phyloP scores from a whole-genome alignment of 108 stramenopile genomes.

The Cyclotella sp. region DNA sequence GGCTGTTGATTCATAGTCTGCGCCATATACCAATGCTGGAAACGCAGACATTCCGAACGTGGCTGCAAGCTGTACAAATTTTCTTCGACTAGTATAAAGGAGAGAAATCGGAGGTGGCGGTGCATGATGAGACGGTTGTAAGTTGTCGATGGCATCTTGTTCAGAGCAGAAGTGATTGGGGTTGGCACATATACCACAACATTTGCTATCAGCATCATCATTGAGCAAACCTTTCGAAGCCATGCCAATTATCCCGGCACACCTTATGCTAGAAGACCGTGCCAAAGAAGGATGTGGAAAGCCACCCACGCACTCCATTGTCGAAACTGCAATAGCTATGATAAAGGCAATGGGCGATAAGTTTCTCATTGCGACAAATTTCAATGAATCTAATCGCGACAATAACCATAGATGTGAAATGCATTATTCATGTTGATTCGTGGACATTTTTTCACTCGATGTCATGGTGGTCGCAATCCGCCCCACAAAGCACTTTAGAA shows the following conservation, averaged over 20 bases:
- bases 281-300: background rate
- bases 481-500: no score
- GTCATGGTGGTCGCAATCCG: no score
- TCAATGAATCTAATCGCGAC: no score
- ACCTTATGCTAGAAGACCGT: background rate
- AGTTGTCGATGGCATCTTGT: background rate
- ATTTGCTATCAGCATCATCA: background rate
- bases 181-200: background rate
- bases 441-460: no score
- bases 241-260: no score
- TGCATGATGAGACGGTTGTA: no score
- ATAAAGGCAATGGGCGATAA: no score
- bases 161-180: background rate
- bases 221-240: background rate
- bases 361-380: no score
- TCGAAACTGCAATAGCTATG: background rate
- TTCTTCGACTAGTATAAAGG: background rate
- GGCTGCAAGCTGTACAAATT: background rate
- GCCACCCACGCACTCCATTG: background rate
- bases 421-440: no score
- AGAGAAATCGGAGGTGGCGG: background rate
- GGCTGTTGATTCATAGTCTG: constrained; percentile 1
- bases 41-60: background rate
- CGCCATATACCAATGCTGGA: background rate
- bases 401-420: no score